Percentiles rank a stretch among this genome's conserved stretches.
phyloP scores from a whole-genome alignment of 2,329 filamentous ascomycete genomes.

The Lachnellula suecica region DNA sequence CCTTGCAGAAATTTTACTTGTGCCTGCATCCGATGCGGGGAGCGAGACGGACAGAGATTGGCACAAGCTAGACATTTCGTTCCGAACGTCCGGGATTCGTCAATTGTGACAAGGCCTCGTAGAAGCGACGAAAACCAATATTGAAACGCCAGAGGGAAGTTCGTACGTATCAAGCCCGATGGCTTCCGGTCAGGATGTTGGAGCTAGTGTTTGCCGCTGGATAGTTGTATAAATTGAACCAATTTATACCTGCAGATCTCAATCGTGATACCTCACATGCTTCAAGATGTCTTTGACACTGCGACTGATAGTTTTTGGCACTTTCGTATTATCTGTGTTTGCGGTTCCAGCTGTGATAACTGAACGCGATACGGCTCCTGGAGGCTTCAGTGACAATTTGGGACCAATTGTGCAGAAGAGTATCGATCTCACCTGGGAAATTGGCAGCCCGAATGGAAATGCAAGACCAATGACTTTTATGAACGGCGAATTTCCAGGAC shows the following conservation, averaged over 20 bases:
- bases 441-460: conserved; percentile 9
- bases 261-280: no score
- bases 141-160: not conserved
- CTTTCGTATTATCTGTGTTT: not conserved
- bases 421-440: conserved; percentile 9
- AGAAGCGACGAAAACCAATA: not conserved
- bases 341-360: not conserved
- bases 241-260: no score
- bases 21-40: not conserved
- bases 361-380: not conserved
- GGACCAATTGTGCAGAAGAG: not conserved
- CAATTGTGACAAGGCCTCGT: not conserved
- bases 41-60: not conserved
- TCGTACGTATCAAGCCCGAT: not conserved
- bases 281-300: no score
- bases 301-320: not conserved
- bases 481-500: conserved; percentile 22
- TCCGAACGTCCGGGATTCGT: not conserved
- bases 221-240: not conserved
- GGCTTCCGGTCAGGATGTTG: not conserved
- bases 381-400: not conserved
- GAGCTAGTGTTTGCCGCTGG: not conserved
- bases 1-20: not conserved
- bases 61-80: not conserved
- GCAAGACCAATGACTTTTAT: conserved; percentile 13